Percentiles rank a stretch among this genome's conserved stretches.
Evolutionary conservation across 805 yeast species (phyloP).

Genomic region (Torulaspora quercuum): DNA sequence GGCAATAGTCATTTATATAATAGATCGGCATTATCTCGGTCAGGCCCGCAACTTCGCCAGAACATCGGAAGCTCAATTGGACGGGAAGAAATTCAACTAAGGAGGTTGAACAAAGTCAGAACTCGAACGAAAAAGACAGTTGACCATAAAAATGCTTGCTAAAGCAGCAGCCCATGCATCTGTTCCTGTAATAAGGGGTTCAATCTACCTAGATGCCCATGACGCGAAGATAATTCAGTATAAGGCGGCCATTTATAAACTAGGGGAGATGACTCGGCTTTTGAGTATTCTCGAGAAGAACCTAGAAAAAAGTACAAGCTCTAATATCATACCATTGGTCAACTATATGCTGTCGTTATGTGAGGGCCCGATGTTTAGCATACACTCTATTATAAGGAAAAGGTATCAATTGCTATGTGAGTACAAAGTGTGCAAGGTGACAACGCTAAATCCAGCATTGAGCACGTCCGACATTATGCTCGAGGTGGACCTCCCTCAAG

Average conservation of each 20-base stretch:
- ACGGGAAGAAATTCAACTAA: no score
- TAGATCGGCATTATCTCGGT: no score
- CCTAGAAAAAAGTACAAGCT: no score
- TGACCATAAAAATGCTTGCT: constrained; percentile 26
- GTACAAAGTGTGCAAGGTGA: constrained; percentile 27
- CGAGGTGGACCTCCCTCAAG: constrained; percentile 23
- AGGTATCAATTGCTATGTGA: constrained; percentile 38
- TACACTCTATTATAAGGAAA: constrained; percentile 40
- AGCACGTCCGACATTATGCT: constrained; percentile 22
- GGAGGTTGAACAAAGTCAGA: neutral
- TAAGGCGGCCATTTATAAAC: constrained; percentile 49
- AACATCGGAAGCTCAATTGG: no score
- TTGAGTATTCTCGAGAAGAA: constrained; percentile 31
- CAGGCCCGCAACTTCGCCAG: no score
- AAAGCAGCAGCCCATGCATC: constrained; percentile 39
- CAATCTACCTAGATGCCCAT: constrained; percentile 42
- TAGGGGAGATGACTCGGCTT: constrained; percentile 39
- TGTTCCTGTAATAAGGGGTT: constrained; percentile 33
- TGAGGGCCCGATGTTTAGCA: constrained; percentile 42
- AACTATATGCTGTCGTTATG: constrained; percentile 38
- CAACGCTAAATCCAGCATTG: constrained; percentile 22
- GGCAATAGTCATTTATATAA: no score
- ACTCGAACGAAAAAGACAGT: neutral
- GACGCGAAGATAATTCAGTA: constrained; percentile 61
- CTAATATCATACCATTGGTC: constrained; percentile 35